phyloP scores from a whole-genome alignment of 176 grass and related monocot genomes.

The Juncus effusus region DNA sequence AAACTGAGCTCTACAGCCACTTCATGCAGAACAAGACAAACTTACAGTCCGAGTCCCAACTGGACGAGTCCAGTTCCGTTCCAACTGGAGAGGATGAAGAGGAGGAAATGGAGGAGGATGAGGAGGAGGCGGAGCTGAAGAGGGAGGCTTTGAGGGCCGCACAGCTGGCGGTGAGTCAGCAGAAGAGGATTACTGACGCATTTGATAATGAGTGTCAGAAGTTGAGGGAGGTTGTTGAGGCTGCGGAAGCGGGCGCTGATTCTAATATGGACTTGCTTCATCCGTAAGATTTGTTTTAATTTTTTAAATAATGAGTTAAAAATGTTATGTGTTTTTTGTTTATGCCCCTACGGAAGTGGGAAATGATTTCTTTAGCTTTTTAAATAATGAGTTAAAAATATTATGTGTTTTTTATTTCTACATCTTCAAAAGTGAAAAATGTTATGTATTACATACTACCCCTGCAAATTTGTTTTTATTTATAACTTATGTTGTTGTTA shows the following conservation, averaged over 20 bases:
- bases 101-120: constrained; percentile 86
- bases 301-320: background rate
- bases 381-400: no score
- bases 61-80: constrained; percentile 45
- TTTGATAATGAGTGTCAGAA: constrained; percentile 89
- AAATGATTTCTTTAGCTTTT: no score
- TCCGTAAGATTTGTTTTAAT: constrained; percentile 62
- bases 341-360: background rate
- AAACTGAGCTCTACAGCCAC: constrained; percentile 98
- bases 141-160: constrained; percentile 86
- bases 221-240: constrained; percentile 55
- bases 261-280: constrained; percentile 81
- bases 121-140: constrained; percentile 84
- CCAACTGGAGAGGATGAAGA: constrained; percentile 67
- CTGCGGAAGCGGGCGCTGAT: constrained; percentile 41
- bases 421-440: no score
- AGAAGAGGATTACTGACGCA: constrained; percentile 90
- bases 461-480: no score
- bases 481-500: no score
- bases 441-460: no score
- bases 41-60: constrained; percentile 35
- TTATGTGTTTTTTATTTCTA: no score
- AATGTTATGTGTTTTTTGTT: background rate
- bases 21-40: constrained; percentile 94
- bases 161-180: constrained; percentile 83